Evolutionary conservation across 352 stramenopile species (phyloP).

Genomic region (Phytophthora melonis): DNA sequence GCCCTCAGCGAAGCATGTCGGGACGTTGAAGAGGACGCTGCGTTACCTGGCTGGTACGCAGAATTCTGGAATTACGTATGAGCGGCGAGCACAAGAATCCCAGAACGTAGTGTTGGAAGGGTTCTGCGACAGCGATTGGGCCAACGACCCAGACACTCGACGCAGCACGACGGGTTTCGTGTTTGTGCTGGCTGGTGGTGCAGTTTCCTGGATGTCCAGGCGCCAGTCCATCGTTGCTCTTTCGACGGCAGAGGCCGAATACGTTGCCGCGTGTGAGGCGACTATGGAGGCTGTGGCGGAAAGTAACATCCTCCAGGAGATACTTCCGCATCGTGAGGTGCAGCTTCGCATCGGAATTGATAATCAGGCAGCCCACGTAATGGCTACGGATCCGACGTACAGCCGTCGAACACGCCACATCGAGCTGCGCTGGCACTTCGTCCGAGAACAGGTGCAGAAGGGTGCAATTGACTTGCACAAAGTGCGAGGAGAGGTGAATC

Average conservation of each 20-base stretch:
- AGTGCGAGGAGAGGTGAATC: slow-evolving; percentile 1
- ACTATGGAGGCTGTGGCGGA: slow-evolving; percentile 6
- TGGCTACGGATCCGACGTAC: slow-evolving; percentile 3
- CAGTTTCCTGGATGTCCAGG: slow-evolving; percentile 7
- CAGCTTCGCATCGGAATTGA: slow-evolving; percentile 1
- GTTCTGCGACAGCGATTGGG: slow-evolving; percentile 14
- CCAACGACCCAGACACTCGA: slow-evolving; percentile 6
- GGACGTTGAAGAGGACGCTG: too few species aligned
- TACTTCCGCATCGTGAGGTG: neutral
- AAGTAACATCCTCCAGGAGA: slow-evolving; percentile 12
- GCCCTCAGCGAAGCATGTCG: too few species aligned
- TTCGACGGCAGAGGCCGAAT: neutral
- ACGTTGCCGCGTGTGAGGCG: slow-evolving; percentile 7
- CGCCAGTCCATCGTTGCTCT: neutral
- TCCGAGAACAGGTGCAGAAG: slow-evolving; percentile 6
- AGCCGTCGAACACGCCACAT: slow-evolving; percentile 5
- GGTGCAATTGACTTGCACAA: neutral
- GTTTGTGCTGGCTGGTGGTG: slow-evolving; percentile 1
- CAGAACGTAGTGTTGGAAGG: neutral
- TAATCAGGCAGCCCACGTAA: slow-evolving; percentile 2
- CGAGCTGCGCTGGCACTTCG: slow-evolving; percentile 3
- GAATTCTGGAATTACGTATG: too few species aligned
- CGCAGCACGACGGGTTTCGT: slow-evolving; percentile 14
- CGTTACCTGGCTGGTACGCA: too few species aligned
- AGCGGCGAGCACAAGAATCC: too few species aligned